These are phyloP conservation scores for Tolypocladium capitatum DNA, from an alignment of 2,329 filamentous ascomycete species.

Conservation along the genomic window DNA sequence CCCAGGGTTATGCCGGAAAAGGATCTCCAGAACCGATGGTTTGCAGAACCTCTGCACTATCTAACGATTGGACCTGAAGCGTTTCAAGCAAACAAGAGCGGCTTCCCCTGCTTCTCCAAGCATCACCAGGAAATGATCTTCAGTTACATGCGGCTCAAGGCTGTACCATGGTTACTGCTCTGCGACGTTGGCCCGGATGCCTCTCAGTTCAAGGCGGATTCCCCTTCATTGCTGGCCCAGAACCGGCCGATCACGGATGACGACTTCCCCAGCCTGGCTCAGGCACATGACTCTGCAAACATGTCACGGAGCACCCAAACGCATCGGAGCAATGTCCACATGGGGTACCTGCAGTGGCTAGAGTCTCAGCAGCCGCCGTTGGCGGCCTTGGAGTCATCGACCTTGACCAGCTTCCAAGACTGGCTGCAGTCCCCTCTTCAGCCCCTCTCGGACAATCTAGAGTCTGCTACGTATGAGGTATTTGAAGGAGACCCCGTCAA, in stretches of 20 bases:
- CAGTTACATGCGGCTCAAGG: constrained; percentile 51
- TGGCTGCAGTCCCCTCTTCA: constrained; percentile 93
- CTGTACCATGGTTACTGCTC: constrained; percentile 49
- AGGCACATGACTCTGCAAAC: constrained; percentile 35
- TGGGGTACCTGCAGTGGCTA: constrained; percentile 73
- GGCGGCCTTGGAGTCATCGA: constrained; percentile 34
- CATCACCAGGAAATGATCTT: constrained; percentile 48
- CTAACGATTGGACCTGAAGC: constrained; percentile 38
- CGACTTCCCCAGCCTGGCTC: constrained; percentile 57
- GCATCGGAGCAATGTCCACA: constrained; percentile 30
- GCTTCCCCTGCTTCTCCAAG: constrained; percentile 47
- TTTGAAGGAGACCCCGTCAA: constrained; percentile 98
- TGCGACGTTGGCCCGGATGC: constrained; percentile 43
- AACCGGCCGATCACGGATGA: constrained; percentile 25
- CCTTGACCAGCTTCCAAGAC: constrained; percentile 60
- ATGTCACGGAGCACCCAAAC: constrained; percentile 15
- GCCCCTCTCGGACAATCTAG: constrained; percentile 87
- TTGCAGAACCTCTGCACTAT: constrained; percentile 53
- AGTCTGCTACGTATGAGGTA: constrained; percentile 95
- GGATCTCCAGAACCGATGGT: constrained; percentile 53
- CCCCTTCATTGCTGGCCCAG: constrained; percentile 12
- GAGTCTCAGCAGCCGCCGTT: constrained; percentile 65
- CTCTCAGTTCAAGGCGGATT: constrained; percentile 14
- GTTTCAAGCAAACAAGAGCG: constrained; percentile 48
- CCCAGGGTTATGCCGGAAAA: constrained; percentile 45